A percentile compares a stretch with the other conserved stretches of the same genome.
Evolutionary conservation across 306 rosid species (phyloP).

Genomic region (Vicia sativa): DNA sequence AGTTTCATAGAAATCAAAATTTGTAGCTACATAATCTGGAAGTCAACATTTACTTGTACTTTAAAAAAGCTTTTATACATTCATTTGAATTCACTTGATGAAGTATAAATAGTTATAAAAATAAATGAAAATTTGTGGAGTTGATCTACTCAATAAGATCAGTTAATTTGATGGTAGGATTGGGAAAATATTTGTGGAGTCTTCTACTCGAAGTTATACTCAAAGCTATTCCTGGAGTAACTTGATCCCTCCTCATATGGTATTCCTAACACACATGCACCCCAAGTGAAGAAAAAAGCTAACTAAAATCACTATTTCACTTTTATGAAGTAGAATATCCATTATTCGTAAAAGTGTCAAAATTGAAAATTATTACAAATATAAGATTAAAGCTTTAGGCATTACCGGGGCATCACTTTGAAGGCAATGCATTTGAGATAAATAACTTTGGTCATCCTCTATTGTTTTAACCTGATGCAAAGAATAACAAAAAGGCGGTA

Average conservation of each 20-base stretch:
- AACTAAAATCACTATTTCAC: constrained; percentile 1
- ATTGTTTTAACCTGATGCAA: constrained; percentile 53
- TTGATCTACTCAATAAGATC: not conserved
- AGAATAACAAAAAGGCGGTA: constrained; percentile 32
- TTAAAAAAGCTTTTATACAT: not conserved
- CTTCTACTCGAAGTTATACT: not conserved
- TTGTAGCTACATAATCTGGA: not conserved
- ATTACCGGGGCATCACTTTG: constrained; percentile 56
- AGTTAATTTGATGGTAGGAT: not conserved
- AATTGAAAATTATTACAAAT: constrained; percentile 21
- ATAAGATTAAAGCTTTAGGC: constrained; percentile 26
- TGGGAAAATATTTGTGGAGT: not conserved
- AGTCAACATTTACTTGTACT: not conserved
- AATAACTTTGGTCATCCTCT: constrained; percentile 55
- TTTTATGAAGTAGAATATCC: constrained; percentile 5
- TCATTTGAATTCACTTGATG: not conserved
- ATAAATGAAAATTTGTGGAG: not conserved
- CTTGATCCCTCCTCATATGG: not conserved
- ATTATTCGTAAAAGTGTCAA: constrained; percentile 3
- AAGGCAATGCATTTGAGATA: constrained; percentile 49
- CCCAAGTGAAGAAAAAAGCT: constrained; percentile 23
- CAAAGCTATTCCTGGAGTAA: not conserved
- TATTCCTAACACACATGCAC: not conserved
- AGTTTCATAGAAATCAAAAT: not conserved
- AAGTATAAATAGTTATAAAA: not conserved